A percentile compares a stretch with the other conserved stretches of the same genome.
Conservation (phyloP, 345 rosid genomes). For the Brassica cretica region DNA sequence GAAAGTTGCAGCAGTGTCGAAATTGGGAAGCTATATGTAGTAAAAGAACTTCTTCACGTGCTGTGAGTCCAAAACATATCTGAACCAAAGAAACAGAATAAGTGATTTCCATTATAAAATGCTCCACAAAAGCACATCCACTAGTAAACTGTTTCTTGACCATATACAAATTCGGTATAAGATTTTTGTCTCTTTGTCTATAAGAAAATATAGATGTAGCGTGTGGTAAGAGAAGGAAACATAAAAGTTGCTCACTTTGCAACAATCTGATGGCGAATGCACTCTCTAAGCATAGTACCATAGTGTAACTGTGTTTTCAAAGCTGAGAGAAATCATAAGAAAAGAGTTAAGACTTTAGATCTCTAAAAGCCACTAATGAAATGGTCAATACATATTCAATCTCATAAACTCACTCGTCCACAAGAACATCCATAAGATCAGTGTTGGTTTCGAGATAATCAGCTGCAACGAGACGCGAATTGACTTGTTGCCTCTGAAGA, state of each 20-base stretch:
- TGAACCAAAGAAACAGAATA: constrained; percentile 34
- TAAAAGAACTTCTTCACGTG: constrained; percentile 82
- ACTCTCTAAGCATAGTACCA: constrained; percentile 49
- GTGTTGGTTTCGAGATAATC: constrained; percentile 82
- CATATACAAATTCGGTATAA: no score
- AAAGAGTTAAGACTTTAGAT: neutral
- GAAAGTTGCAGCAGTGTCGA: constrained; percentile 89
- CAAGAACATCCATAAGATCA: constrained; percentile 74
- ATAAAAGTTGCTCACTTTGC: constrained; percentile 59
- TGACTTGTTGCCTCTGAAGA: constrained; percentile 94
- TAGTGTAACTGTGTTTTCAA: constrained; percentile 81
- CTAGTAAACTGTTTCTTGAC: no score
- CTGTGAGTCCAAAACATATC: constrained; percentile 84
- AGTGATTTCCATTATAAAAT: neutral
- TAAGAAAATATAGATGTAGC: no score
- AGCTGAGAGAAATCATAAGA: constrained; percentile 49
- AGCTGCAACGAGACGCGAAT: constrained; percentile 79
- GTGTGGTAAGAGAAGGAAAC: no score
- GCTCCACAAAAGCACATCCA: neutral
- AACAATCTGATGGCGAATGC: constrained; percentile 79
- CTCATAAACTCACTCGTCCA: constrained; percentile 52
- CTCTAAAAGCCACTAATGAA: neutral
- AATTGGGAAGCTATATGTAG: constrained; percentile 89
- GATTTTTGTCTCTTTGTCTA: no score
- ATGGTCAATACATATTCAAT: neutral